These are phyloP conservation scores for Pichia sp. DNA, from an alignment of 1,139 yeast genomes.

Conservation along the genomic window DNA sequence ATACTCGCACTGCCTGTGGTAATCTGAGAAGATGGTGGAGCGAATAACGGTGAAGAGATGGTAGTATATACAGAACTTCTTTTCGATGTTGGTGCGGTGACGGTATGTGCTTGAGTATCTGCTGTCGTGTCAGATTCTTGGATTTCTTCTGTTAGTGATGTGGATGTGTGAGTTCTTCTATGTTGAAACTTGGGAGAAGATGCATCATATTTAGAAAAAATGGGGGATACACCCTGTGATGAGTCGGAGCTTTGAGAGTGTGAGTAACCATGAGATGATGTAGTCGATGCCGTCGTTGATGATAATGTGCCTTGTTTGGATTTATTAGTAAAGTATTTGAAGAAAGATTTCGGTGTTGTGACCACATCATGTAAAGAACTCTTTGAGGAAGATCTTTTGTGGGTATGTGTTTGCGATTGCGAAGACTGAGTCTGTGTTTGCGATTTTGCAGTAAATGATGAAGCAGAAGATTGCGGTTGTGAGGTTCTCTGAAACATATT, in stretches of 20 bases:
- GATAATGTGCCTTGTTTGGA: not conserved
- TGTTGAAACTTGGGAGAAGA: not conserved
- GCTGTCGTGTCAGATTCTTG: too few species aligned
- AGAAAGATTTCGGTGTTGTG: slow-evolving; percentile 27
- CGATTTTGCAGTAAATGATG: not conserved
- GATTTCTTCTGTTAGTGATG: too few species aligned
- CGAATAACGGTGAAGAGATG: too few species aligned
- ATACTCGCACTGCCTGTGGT: too few species aligned
- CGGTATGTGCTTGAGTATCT: too few species aligned
- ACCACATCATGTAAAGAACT: slow-evolving; percentile 24
- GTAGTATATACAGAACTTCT: too few species aligned
- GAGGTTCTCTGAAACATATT: slow-evolving; percentile 5
- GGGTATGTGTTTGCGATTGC: too few species aligned
- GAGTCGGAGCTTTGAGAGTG: slow-evolving; percentile 1
- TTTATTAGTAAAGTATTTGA: slow-evolving; percentile 24
- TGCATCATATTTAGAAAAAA: not conserved
- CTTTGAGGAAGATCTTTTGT: slow-evolving; percentile 23
- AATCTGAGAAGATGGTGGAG: too few species aligned
- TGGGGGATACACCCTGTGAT: not conserved
- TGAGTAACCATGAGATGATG: not conserved
- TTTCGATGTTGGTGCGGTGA: too few species aligned
- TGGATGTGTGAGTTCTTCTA: too few species aligned
- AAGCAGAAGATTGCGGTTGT: not conserved
- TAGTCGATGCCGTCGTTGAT: not conserved
- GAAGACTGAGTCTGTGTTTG: too few species aligned